Percentiles rank a stretch among this genome's conserved stretches.
Conservation (phyloP, 345 rosid genomes). For the Boechera stricta region DNA sequence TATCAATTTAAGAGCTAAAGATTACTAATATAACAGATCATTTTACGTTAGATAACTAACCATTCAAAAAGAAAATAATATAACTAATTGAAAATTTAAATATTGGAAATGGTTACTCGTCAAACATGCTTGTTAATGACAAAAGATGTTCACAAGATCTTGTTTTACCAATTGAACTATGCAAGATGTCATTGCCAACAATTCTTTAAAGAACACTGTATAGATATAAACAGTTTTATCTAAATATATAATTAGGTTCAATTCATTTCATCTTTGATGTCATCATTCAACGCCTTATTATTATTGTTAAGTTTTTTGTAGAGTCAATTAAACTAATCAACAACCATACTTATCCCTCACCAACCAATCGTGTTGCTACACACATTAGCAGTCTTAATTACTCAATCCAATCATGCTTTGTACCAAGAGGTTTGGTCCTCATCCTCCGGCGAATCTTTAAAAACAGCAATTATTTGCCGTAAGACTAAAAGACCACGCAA, state of each 20-base stretch:
- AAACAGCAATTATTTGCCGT: constrained; percentile 25
- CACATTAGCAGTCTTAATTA: constrained; percentile 11
- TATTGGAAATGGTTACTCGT: constrained; percentile 13
- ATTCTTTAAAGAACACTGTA: neutral
- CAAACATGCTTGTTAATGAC: neutral
- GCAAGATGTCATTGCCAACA: neutral
- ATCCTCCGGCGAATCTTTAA: constrained; percentile 34
- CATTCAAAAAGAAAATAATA: neutral
- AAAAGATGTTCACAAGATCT: constrained; percentile 20
- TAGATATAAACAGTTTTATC: neutral
- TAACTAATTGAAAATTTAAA: neutral
- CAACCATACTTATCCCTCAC: constrained; percentile 14
- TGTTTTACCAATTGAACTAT: neutral
- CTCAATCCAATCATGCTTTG: constrained; percentile 34
- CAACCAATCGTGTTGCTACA: constrained; percentile 17
- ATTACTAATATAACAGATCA: neutral
- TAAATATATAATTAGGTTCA: neutral
- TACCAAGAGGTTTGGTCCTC: constrained; percentile 31
- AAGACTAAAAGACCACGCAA: constrained; percentile 41
- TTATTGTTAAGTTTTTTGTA: neutral
- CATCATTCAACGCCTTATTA: constrained; percentile 1
- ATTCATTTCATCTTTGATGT: constrained; percentile 7
- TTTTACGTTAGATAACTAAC: neutral
- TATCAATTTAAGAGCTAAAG: neutral
- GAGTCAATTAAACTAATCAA: constrained; percentile 6